phyloP scores from a whole-genome alignment of 345 rosid species.

The Psidium friedrichsthalianum region DNA sequence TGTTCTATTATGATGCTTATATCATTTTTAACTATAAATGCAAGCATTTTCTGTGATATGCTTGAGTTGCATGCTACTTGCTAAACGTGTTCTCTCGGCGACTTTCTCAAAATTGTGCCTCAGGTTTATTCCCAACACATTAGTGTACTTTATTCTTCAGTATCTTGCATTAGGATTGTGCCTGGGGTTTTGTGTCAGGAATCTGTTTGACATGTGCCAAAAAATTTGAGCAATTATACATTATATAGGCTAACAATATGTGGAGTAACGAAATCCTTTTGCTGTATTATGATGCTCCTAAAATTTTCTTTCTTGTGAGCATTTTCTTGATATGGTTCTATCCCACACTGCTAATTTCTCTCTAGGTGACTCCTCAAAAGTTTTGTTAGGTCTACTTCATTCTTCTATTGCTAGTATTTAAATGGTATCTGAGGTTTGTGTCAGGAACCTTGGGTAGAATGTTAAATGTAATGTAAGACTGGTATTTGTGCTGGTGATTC shows the following conservation, averaged over 20 bases:
- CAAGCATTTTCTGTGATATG: background rate
- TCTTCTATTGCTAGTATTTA: background rate
- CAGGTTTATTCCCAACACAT: background rate
- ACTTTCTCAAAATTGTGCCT: background rate
- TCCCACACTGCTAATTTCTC: background rate
- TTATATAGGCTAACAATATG: background rate
- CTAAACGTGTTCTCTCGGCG: background rate
- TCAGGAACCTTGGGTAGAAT: background rate
- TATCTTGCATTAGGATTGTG: background rate
- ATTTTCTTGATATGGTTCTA: background rate
- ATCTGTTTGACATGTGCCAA: background rate
- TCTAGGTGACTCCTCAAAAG: background rate
- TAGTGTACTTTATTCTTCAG: background rate
- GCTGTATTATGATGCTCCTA: background rate
- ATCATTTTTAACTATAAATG: background rate
- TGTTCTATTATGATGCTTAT: background rate
- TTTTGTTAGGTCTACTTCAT: background rate
- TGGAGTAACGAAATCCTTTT: background rate
- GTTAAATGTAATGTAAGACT: background rate
- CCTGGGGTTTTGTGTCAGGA: background rate
- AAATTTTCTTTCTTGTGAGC: background rate
- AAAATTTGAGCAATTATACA: background rate
- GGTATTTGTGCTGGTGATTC: background rate
- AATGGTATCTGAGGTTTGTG: background rate
- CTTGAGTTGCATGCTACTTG: background rate